Conservation (phyloP, 352 stramenopile genomes). For the Lagenidium sp. region DNA sequence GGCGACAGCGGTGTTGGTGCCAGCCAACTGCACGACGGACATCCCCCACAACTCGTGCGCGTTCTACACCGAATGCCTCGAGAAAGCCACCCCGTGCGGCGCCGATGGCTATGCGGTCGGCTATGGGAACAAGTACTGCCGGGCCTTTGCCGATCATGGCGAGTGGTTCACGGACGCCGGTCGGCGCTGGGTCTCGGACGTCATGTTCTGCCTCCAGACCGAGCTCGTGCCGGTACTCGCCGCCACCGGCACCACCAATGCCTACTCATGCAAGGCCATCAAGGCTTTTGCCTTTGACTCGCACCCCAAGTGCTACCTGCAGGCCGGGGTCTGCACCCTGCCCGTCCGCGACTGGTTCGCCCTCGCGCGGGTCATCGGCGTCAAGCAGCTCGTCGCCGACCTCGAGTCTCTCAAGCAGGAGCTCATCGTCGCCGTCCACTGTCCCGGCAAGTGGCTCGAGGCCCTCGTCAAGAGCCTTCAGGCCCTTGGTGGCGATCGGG, state of each 20-base stretch:
- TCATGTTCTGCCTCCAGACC: slow-evolving; percentile 20
- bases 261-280: slow-evolving; percentile 9
- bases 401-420: slow-evolving; percentile 18
- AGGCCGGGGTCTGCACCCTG: slow-evolving; percentile 17
- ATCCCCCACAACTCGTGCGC: slow-evolving; percentile 18
- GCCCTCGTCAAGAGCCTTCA: slow-evolving; percentile 4
- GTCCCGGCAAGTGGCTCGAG: slow-evolving; percentile 13
- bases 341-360: slow-evolving; percentile 14
- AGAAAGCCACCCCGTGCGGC: slow-evolving; percentile 15
- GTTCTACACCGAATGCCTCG: slow-evolving; percentile 21
- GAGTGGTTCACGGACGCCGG: slow-evolving; percentile 14
- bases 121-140: slow-evolving; percentile 21
- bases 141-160: slow-evolving; percentile 12
- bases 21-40: slow-evolving; percentile 8
- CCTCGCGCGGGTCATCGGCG: slow-evolving; percentile 16
- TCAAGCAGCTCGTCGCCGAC: slow-evolving; percentile 17
- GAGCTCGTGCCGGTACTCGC: slow-evolving; percentile 14
- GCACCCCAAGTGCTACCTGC: slow-evolving; percentile 22
- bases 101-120: slow-evolving; percentile 13
- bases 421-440: slow-evolving; percentile 5
- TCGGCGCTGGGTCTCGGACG: slow-evolving; percentile 18
- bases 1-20: slow-evolving; percentile 7
- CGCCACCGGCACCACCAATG: slow-evolving; percentile 2
- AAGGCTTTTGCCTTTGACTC: slow-evolving; percentile 22
- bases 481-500: too few species aligned